Percentiles rank a stretch among this genome's conserved stretches.
Conservation (phyloP, 2,329 filamentous ascomycete genomes). For the Neocatenulostroma microsporum region DNA sequence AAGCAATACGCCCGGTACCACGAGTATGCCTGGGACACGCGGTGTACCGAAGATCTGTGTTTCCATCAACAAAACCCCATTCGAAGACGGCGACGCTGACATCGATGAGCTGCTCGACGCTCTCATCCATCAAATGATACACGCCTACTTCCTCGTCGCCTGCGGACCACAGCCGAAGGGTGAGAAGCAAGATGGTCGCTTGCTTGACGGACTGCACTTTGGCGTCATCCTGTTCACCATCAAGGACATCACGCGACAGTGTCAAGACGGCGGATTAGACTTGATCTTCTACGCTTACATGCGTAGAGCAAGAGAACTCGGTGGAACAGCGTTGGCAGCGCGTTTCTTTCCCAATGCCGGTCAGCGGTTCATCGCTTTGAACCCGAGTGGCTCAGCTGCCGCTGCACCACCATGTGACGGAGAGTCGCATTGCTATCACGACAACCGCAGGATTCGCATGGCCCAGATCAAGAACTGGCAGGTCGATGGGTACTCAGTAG, state of each 20-base stretch:
- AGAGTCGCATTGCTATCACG: slow-evolving; percentile 24
- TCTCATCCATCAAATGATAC: slow-evolving; percentile 41
- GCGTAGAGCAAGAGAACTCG: no score
- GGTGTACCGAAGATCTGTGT: slow-evolving; percentile 30
- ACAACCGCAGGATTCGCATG: slow-evolving; percentile 23
- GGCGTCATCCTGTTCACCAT: slow-evolving; percentile 34
- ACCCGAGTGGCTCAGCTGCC: slow-evolving; percentile 14
- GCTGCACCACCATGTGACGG: slow-evolving; percentile 15
- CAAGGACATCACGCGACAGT: slow-evolving; percentile 25
- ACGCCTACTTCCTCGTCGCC: slow-evolving; percentile 38
- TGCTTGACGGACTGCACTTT: slow-evolving; percentile 34
- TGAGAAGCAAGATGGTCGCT: slow-evolving; percentile 26
- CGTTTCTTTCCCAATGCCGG: slow-evolving; percentile 1
- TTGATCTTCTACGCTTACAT: slow-evolving; percentile 29
- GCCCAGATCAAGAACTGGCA: slow-evolving; percentile 28
- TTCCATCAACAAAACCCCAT: slow-evolving; percentile 23
- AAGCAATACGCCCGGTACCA: slow-evolving; percentile 28
- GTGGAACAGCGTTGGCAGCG: no score
- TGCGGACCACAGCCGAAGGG: slow-evolving; percentile 31
- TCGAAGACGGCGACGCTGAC: slow-evolving; percentile 21
- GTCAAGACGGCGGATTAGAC: slow-evolving; percentile 22
- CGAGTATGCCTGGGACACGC: slow-evolving; percentile 27
- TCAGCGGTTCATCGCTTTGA: slow-evolving; percentile 16
- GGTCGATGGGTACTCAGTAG: slow-evolving; percentile 23
- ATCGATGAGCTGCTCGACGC: slow-evolving; percentile 30